Conservation (phyloP, 1,284 basidiomycete genomes). For the Pisolithus thermaeus region DNA sequence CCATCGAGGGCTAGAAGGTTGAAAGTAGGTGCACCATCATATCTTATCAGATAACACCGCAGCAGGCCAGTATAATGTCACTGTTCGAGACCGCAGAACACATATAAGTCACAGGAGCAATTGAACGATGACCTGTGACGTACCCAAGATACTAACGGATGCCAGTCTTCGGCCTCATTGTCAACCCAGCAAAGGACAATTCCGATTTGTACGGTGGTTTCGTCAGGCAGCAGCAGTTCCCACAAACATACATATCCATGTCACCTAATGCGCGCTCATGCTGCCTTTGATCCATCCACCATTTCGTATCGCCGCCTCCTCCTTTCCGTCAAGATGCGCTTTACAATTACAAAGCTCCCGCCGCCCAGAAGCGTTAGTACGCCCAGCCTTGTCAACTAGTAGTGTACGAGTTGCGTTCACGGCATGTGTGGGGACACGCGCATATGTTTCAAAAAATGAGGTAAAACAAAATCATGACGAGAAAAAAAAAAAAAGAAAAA, state of each 20-base stretch:
- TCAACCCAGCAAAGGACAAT: too few species aligned
- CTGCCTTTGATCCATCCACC: slow-evolving; percentile 8
- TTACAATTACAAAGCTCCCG: slow-evolving; percentile 26
- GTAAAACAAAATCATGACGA: neutral
- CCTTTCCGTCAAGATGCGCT: slow-evolving; percentile 23
- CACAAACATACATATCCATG: neutral
- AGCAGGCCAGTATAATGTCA: too few species aligned
- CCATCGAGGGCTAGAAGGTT: too few species aligned
- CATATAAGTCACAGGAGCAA: too few species aligned
- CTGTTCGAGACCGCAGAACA: too few species aligned
- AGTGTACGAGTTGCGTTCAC: neutral
- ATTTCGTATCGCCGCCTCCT: slow-evolving; percentile 19
- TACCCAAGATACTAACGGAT: too few species aligned
- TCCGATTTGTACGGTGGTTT: too few species aligned
- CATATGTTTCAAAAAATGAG: slow-evolving; percentile 1
- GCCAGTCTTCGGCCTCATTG: too few species aligned
- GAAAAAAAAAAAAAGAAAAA: neutral
- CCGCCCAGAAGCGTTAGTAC: slow-evolving; percentile 23
- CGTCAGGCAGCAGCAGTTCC: neutral
- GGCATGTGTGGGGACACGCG: slow-evolving; percentile 10
- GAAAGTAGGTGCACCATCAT: too few species aligned
- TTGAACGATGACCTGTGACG: too few species aligned
- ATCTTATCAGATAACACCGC: too few species aligned
- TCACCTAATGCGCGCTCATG: neutral
- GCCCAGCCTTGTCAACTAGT: slow-evolving; percentile 20